Percentiles rank a stretch among this genome's conserved stretches.
These are phyloP conservation scores for Butyriboletus regius DNA, from an alignment of 1,284 basidiomycete species.

Conservation along the genomic window DNA sequence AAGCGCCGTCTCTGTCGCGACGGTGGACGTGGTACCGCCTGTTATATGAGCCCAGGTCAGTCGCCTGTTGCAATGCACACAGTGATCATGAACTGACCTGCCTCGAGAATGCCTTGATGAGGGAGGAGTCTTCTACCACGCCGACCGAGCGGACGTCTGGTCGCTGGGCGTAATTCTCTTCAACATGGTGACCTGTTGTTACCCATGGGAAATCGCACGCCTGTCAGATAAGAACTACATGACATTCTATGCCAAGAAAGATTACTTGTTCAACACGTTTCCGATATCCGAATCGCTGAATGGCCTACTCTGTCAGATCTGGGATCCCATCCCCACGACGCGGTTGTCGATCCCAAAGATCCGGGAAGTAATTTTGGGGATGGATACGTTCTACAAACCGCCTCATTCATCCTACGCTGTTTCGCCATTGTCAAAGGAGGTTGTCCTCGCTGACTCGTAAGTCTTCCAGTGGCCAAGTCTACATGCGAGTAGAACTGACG, in stretches of 20 bases:
- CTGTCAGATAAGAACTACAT: slow-evolving; percentile 66
- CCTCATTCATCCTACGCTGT: slow-evolving; percentile 14
- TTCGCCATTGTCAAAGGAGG: slow-evolving; percentile 13
- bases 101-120: slow-evolving; percentile 53
- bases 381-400: slow-evolving; percentile 63
- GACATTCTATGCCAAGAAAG: slow-evolving; percentile 55
- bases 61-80: slow-evolving; percentile 2
- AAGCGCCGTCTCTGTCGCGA: slow-evolving; percentile 57
- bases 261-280: slow-evolving; percentile 60
- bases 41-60: slow-evolving; percentile 75
- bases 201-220: slow-evolving; percentile 79
- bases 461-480: not conserved
- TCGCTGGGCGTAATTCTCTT: slow-evolving; percentile 44
- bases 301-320: slow-evolving; percentile 51
- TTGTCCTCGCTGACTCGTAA: slow-evolving; percentile 12
- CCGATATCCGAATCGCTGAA: slow-evolving; percentile 60
- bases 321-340: slow-evolving; percentile 44
- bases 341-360: slow-evolving; percentile 58
- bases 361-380: slow-evolving; percentile 46
- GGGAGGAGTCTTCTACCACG: slow-evolving; percentile 34
- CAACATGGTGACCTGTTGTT: slow-evolving; percentile 81
- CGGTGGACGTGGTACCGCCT: slow-evolving; percentile 72
- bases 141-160: slow-evolving; percentile 80
- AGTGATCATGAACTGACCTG: slow-evolving; percentile 6
- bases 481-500: not conserved